Base-by-base conservation (phyloP, 352 stramenopile species). In the Globisporangium paroecandrum region DNA sequence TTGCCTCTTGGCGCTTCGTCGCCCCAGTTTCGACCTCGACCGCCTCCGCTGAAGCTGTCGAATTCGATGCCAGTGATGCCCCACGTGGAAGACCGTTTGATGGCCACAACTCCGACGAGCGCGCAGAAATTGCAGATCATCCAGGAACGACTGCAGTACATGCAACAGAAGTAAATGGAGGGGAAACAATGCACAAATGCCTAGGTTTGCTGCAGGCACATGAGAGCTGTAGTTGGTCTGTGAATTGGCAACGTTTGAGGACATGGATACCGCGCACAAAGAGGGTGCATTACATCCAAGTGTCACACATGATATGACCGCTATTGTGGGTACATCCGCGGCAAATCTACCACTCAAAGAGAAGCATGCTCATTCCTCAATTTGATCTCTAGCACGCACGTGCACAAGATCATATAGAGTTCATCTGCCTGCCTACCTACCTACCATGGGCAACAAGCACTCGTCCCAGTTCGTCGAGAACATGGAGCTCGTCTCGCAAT, bases 111-210 rank as follows among this genome's bases (percentile, higher is more conserved):
- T 7, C 67, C 74, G 24, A 72, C 74, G 1, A 73, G 65, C 36
- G 47, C 60, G 4, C 70, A 61, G 3, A 77, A 79, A 62, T 71
- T 85, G n/a, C 79, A 89, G 54, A 82, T 91, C 64, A 89, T 91
- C 34, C 83, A 89, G 38, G 79, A 82, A 38, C 72, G 77, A 22
- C 71, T 91, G 47, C 79, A 85, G 32, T 76, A 74, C 61, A 75
- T 90, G 69, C 79, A 90, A 61, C 64, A 69, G 62, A 47, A 22
- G 25, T 58, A 58, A 10, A 56, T 54, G 13, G 41, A 29, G 27
- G 27, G 15, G 41, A 18, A n/a, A 47, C 41, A n/a, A 47, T 13
- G 12, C 13, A 20, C 4, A 20, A 13, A 12, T 20, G 15, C 38
- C 38, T 46, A 20, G 15, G 38, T 13, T 46, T 20, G 38, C 38